These are phyloP conservation scores for Artemisia argyi DNA, from an alignment of 129 eudicot species.

Conservation along the genomic window DNA sequence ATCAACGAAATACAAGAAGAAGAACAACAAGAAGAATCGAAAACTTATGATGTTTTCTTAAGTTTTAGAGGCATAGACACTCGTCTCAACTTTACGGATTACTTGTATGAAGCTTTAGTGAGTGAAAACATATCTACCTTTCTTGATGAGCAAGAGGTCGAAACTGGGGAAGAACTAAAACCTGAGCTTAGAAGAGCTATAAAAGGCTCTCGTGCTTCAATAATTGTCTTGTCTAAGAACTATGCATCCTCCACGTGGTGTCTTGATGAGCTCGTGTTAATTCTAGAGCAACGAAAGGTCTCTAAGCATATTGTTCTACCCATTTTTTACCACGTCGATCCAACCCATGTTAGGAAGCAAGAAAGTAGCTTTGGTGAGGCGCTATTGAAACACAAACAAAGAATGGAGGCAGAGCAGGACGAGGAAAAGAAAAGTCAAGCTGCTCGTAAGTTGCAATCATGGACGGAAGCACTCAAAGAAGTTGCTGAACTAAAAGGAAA, in stretches of 20 bases:
- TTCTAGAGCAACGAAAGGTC: neutral
- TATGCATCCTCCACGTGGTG: conserved; percentile 11
- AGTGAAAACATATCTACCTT: neutral
- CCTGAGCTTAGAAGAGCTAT: neutral
- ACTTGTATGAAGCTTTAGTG: neutral
- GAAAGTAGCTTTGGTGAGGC: neutral
- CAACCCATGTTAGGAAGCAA: conserved; percentile 7
- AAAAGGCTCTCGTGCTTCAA: neutral
- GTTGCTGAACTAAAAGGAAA: too few relatives aligned
- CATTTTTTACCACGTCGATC: neutral
- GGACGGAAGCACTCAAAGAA: neutral
- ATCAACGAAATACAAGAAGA: neutral
- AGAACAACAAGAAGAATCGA: neutral
- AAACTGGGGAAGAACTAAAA: conserved; percentile 4
- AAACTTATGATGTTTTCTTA: conserved; percentile 9
- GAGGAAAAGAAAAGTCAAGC: neutral
- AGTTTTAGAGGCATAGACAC: conserved; percentile 11
- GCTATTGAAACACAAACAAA: neutral
- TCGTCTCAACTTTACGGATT: neutral
- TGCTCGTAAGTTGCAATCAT: conserved; percentile 5
- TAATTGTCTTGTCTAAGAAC: neutral
- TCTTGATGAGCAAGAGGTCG: conserved; percentile 14
- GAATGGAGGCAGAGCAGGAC: neutral
- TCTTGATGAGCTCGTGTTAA: conserved; percentile 3
- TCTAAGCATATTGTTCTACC: conserved; percentile 1